phyloP scores from a whole-genome alignment of 768 basidiomycete species.

The Mycena capillaripes region DNA sequence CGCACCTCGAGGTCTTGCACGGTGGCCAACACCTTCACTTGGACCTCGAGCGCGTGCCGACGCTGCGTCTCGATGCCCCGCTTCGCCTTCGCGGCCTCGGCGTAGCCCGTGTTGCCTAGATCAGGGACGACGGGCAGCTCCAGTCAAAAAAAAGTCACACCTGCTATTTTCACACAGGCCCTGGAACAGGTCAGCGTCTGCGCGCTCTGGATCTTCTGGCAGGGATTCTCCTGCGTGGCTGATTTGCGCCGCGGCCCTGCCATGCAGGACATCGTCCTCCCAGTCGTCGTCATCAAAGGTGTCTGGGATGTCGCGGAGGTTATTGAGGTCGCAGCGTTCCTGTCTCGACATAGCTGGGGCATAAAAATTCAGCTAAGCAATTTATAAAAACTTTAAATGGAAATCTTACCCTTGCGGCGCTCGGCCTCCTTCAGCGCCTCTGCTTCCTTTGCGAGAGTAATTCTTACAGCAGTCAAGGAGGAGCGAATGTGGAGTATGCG shows the following conservation, averaged over 20 bases:
- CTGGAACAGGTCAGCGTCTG: background rate
- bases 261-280: background rate
- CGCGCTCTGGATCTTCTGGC: background rate
- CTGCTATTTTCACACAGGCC: background rate
- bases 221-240: constrained; percentile 6
- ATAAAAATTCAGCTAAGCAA: background rate
- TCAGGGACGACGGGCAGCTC: background rate
- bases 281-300: background rate
- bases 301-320: background rate
- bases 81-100: background rate
- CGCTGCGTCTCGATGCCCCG: too few species aligned
- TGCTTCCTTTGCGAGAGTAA: too few species aligned
- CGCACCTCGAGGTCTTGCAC: background rate
- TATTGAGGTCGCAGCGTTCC: background rate
- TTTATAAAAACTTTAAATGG: too few species aligned
- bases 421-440: too few species aligned
- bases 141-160: background rate
- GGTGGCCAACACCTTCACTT: background rate
- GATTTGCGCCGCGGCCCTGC: background rate
- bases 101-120: background rate
- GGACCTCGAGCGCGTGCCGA: background rate
- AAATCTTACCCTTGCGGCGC: too few species aligned
- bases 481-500: too few species aligned
- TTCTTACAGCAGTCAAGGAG: too few species aligned
- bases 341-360: background rate